A percentile compares a stretch with the other conserved stretches of the same genome.
phyloP scores from a whole-genome alignment of 306 rosid species.

The Herpetospermum pedunculosum region DNA sequence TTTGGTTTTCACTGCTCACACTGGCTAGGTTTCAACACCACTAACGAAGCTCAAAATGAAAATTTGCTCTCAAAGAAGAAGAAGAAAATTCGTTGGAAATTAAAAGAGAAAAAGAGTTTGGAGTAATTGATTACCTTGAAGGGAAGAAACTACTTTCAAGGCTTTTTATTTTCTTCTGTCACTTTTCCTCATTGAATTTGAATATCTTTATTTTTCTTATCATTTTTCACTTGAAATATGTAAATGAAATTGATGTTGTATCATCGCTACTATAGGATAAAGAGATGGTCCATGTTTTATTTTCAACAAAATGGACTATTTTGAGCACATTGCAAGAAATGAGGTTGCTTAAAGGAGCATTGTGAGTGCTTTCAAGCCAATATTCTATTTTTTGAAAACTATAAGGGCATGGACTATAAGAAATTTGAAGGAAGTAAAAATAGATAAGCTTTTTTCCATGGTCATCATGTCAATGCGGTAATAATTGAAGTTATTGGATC shows the following conservation, averaged over 20 bases:
- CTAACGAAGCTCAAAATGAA: too few relatives aligned
- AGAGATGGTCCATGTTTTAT: neutral
- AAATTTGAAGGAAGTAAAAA: conserved; percentile 98
- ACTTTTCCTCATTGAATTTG: neutral
- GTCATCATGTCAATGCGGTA: conserved; percentile 88
- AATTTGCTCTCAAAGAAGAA: too few relatives aligned
- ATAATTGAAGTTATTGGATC: conserved; percentile 96
- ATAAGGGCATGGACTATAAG: conserved; percentile 97
- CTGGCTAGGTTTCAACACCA: too few relatives aligned
- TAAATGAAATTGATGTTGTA: neutral
- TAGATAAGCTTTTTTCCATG: conserved; percentile 80
- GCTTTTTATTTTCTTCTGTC: too few relatives aligned
- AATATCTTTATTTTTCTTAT: neutral
- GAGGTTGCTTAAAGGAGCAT: conserved; percentile 90
- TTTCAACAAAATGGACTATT: neutral
- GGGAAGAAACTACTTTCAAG: too few relatives aligned
- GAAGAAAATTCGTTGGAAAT: too few relatives aligned
- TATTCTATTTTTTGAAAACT: conserved; percentile 93
- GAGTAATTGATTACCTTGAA: too few relatives aligned
- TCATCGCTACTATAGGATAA: neutral
- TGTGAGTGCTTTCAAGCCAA: conserved; percentile 99
- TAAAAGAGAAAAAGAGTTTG: too few relatives aligned
- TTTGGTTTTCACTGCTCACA: too few relatives aligned
- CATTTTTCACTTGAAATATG: neutral
- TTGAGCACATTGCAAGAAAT: conserved; percentile 74